phyloP scores from a whole-genome alignment of 2,329 filamentous ascomycete genomes.

The Cladosporium sp. region DNA sequence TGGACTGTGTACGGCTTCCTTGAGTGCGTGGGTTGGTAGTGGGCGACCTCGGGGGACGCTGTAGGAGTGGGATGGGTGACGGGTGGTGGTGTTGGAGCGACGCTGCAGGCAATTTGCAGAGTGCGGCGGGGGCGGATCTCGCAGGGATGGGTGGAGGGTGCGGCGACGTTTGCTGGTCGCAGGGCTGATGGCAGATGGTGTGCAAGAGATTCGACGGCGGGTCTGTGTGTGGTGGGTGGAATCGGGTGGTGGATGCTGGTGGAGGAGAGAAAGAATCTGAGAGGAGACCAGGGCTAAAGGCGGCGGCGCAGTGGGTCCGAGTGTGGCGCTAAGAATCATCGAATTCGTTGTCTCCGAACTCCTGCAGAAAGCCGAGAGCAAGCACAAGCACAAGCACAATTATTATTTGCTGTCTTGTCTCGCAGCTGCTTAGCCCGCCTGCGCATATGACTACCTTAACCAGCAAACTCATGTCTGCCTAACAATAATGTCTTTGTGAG shows the following conservation, averaged over 20 bases:
- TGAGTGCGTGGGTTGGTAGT: conserved; percentile 11
- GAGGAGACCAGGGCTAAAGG: neutral
- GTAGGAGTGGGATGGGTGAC: conserved; percentile 19
- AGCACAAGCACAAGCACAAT: neutral
- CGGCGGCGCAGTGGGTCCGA: neutral
- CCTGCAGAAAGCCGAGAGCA: neutral
- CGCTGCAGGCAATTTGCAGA: conserved; percentile 13
- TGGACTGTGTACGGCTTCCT: conserved; percentile 25
- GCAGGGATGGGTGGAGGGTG: conserved; percentile 8
- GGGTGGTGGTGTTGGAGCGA: neutral
- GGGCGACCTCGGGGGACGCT: conserved; percentile 22
- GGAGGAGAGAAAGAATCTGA: neutral
- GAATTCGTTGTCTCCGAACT: neutral
- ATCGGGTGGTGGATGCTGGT: neutral
- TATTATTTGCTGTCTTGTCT: neutral
- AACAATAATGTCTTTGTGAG: neutral
- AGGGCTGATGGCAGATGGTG: conserved; percentile 8
- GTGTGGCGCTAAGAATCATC: neutral
- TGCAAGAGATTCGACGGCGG: neutral
- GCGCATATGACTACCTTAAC: neutral
- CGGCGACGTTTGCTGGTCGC: conserved; percentile 18
- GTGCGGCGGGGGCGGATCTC: conserved; percentile 18
- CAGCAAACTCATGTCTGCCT: neutral
- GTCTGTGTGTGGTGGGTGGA: conserved; percentile 10
- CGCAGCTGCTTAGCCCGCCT: neutral